Conservation (phyloP, 108 stramenopile genomes). For the Skeletonema costatum region DNA sequence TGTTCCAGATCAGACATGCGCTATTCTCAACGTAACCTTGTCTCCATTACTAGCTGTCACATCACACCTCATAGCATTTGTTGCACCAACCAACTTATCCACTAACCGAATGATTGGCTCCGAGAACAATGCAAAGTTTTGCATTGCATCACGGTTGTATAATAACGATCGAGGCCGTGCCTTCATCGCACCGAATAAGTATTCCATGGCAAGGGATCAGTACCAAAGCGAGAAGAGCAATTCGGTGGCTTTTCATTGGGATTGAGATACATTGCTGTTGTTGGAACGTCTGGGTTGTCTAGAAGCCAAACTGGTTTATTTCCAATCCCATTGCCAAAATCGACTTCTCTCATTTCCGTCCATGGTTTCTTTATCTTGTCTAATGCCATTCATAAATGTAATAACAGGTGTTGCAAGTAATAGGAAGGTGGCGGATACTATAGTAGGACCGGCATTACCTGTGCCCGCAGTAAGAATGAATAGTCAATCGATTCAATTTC, state of each 20-base stretch:
- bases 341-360: slow-evolving; percentile 39
- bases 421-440: slow-evolving; percentile 84
- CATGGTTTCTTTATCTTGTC: slow-evolving; percentile 47
- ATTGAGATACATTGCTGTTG: slow-evolving; percentile 39
- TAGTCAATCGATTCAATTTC: slow-evolving; percentile 55
- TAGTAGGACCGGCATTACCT: slow-evolving; percentile 84
- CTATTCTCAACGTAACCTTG: slow-evolving; percentile 39
- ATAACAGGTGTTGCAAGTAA: slow-evolving; percentile 73
- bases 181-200: slow-evolving; percentile 74
- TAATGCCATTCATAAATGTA: slow-evolving; percentile 53
- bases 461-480: slow-evolving; percentile 83
- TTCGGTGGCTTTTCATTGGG: slow-evolving; percentile 8
- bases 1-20: slow-evolving; percentile 84
- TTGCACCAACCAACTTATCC: slow-evolving; percentile 78
- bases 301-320: slow-evolving; percentile 59
- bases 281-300: slow-evolving; percentile 78
- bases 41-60: slow-evolving; percentile 19
- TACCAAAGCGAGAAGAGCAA: slow-evolving; percentile 75
- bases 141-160: slow-evolving; percentile 71
- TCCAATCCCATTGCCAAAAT: slow-evolving; percentile 60
- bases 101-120: slow-evolving; percentile 85
- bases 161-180: slow-evolving; percentile 59
- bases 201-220: slow-evolving; percentile 85
- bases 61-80: slow-evolving; percentile 45
- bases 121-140: slow-evolving; percentile 72